These are phyloP conservation scores for Ramaria sp. DNA, from an alignment of 768 basidiomycete genomes.

Conservation along the genomic window DNA sequence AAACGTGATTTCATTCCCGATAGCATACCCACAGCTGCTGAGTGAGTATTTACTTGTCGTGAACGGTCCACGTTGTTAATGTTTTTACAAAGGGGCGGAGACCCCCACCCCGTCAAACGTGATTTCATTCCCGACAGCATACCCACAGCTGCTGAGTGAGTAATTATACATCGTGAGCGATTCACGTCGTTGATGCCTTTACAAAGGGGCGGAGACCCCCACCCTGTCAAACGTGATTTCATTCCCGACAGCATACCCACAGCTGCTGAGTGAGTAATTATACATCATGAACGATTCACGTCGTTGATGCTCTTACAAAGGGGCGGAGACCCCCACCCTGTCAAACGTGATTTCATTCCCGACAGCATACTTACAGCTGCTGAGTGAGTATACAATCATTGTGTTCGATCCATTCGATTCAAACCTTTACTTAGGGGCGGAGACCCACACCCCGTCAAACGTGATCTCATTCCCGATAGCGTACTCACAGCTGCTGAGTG, in stretches of 20 bases:
- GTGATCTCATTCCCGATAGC: neutral
- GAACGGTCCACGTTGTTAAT: neutral
- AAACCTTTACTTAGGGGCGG: neutral
- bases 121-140: neutral
- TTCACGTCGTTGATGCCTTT: neutral
- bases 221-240: neutral
- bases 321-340: neutral
- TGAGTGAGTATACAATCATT: neutral
- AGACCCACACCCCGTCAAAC: neutral
- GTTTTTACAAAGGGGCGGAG: neutral
- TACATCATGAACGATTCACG: neutral
- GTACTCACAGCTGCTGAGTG: neutral
- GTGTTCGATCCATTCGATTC: neutral
- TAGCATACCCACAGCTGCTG: neutral
- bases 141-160: neutral
- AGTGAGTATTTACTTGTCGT: neutral
- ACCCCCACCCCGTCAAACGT: neutral
- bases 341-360: neutral
- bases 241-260: neutral
- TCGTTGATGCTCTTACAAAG: neutral
- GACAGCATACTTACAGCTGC: neutral
- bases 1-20: slow-evolving; percentile 1
- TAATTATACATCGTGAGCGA: neutral
- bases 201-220: neutral
- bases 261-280: neutral